Evolutionary conservation across 495 filamentous ascomycete species (phyloP).

Genomic region (Annulohypoxylon nitens): DNA sequence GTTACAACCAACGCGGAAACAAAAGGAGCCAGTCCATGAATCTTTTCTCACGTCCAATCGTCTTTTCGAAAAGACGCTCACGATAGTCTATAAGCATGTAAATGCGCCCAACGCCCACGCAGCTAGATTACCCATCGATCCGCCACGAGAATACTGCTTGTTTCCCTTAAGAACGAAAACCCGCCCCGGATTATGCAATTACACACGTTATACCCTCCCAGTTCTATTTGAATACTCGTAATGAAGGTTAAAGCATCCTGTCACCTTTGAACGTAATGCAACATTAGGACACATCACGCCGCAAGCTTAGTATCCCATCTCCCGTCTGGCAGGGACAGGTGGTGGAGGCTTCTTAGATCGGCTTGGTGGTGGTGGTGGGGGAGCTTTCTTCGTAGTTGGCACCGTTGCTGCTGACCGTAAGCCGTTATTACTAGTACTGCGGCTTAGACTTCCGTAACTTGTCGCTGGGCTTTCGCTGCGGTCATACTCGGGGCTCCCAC

Average conservation of each 20-base stretch:
- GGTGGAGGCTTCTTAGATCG: constrained; percentile 82
- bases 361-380: constrained; percentile 86
- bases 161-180: constrained; percentile 2
- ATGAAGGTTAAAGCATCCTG: background rate
- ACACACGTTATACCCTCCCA: constrained; percentile 12
- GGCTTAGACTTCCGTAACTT: constrained; percentile 70
- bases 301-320: constrained; percentile 49
- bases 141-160: background rate
- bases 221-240: background rate
- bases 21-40: constrained; percentile 47
- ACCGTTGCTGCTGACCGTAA: constrained; percentile 57
- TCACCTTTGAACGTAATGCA: background rate
- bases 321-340: constrained; percentile 64
- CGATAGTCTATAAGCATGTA: constrained; percentile 24
- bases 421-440: constrained; percentile 63
- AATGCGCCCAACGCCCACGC: constrained; percentile 40
- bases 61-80: background rate
- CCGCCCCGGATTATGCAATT: constrained; percentile 35
- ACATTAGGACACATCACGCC: background rate
- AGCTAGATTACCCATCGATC: constrained; percentile 12
- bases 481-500: constrained; percentile 71
- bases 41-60: constrained; percentile 14
- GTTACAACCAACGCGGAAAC: constrained; percentile 4
- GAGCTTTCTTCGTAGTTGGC: constrained; percentile 70
- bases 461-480: constrained; percentile 73